Base-by-base conservation (phyloP, 1,284 basidiomycete species). In the Cryptococcus sp. region DNA sequence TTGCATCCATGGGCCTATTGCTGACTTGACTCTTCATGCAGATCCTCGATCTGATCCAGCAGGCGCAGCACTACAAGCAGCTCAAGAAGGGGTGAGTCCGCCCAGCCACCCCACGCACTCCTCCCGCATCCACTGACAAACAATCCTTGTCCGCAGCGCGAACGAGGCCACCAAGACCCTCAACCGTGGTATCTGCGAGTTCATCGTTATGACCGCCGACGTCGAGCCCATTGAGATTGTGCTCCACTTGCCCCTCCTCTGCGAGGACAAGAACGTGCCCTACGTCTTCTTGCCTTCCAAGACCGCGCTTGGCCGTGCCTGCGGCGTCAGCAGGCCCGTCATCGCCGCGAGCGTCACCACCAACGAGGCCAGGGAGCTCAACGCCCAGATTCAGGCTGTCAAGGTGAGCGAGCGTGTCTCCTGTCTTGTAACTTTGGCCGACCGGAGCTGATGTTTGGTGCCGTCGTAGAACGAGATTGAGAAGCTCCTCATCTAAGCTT, bases 231-330 rank as follows among this genome's bases (percentile, higher is more conserved):
- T 99, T 71, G 95, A 98, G 78, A 98, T 99, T 76, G 81, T 99
- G 50, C 85, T 99, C 64, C 96, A 98, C 79, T 85, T 98, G 28
- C 96, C 96, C 45, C 82, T 99, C 53, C 83, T 99, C 44, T 99
- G 96, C 77, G 96, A 99, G 79, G 96, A 99, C 82, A 99, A 99
- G 91, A 96, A 96, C 80, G 93, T 97, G 47, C 90, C 90, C 13
- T 98, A 98, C 79, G 83, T 98, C 71, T 98, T 97, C 78, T 83
- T 98, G 45, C 91, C 91, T 40, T 90, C 60, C 59, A 69, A 71
- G 61, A 69, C 68, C 57, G 94, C 95, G 18, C 83, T 98, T 38
- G 96, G 95, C 48, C 85, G 95, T 56, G 95, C 95, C 42, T 98
- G 95, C 79, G 92, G 94, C 63, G 95, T 99, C 50, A 88, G 91